phyloP scores from a whole-genome alignment of 257 asterid genomes.

The Solanum bulbocastanum region DNA sequence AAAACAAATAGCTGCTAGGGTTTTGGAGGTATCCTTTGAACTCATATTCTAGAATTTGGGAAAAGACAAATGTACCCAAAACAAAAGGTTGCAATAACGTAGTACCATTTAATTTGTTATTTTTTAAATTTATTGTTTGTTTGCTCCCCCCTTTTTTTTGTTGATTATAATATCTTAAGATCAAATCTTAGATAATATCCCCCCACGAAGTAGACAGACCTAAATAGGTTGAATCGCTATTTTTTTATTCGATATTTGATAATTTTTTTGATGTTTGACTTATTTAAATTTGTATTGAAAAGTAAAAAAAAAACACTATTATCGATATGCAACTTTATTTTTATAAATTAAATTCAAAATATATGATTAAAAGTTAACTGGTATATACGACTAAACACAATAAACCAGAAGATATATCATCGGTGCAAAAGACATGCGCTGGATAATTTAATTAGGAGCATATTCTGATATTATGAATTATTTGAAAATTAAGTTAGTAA shows the following conservation, averaged over 20 bases:
- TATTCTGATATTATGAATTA: not conserved
- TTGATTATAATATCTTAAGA: not conserved
- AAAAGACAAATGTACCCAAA: not conserved
- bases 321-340: not conserved
- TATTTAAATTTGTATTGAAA: not conserved
- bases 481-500: not conserved
- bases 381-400: too few relatives aligned
- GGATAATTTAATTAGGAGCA: not conserved
- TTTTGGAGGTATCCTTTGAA: not conserved
- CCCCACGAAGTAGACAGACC: not conserved
- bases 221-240: not conserved
- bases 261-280: not conserved
- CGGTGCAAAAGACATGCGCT: not conserved
- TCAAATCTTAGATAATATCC: not conserved
- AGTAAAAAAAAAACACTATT: not conserved
- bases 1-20: not conserved
- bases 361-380: not conserved
- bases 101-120: not conserved
- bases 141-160: not conserved
- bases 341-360: not conserved
- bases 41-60: not conserved
- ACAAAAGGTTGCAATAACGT: not conserved
- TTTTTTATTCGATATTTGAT: too few relatives aligned
- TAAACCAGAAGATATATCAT: too few relatives aligned
- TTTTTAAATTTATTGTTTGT: not conserved